Evolutionary conservation across 345 rosid species (phyloP).

Genomic region (Ricinus communis): DNA sequence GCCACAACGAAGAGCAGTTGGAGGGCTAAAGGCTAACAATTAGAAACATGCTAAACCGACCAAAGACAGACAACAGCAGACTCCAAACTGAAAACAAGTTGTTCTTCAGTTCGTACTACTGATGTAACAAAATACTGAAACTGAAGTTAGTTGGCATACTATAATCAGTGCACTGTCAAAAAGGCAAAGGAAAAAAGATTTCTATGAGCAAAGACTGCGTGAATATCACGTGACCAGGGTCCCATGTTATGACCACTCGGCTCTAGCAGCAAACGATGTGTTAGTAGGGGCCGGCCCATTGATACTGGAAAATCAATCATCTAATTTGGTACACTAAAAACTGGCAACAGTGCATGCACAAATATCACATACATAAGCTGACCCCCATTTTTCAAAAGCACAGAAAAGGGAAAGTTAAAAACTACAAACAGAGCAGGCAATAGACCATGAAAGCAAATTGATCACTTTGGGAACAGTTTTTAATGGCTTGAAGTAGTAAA

Average conservation of each 20-base stretch:
- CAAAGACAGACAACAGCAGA: neutral
- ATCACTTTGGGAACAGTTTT: neutral
- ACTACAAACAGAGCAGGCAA: neutral
- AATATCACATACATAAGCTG: neutral
- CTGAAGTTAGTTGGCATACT: neutral
- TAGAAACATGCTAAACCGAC: neutral
- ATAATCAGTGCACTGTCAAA: slow-evolving; percentile 1
- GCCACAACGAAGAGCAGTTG: neutral
- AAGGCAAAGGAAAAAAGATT: neutral
- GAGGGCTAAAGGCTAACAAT: neutral
- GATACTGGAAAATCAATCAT: slow-evolving; percentile 26
- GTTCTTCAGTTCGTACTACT: neutral
- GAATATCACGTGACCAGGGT: slow-evolving; percentile 48
- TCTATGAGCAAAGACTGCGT: slow-evolving; percentile 27
- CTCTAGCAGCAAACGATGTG: slow-evolving; percentile 28
- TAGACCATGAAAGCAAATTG: neutral
- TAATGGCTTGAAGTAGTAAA: neutral
- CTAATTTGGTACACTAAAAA: slow-evolving; percentile 17
- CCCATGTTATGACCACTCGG: slow-evolving; percentile 43
- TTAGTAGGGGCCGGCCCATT: slow-evolving; percentile 59
- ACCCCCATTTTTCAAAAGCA: slow-evolving; percentile 10
- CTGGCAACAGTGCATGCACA: slow-evolving; percentile 24
- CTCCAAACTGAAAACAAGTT: neutral
- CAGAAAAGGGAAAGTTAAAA: neutral
- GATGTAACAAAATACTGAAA: neutral